These are phyloP conservation scores for Kingdonia uniflora DNA, from an alignment of 164 flowering plant species.

Conservation along the genomic window DNA sequence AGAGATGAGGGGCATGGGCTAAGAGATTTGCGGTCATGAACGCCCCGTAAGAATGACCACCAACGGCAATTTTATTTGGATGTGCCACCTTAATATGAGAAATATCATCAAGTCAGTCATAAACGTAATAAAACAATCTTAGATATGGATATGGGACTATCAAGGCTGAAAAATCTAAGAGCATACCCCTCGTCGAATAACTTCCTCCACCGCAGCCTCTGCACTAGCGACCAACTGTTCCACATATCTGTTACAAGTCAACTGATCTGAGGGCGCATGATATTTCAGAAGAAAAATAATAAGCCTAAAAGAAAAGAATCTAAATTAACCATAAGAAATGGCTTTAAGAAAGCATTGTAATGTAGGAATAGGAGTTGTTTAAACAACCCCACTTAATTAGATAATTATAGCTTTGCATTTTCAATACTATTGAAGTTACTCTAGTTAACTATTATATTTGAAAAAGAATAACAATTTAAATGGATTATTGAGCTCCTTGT, in stretches of 20 bases:
- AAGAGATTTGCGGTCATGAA: slow-evolving; percentile 97
- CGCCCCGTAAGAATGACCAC: slow-evolving; percentile 99
- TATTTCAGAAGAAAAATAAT: too few species aligned
- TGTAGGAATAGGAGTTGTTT: too few species aligned
- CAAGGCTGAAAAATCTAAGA: background rate
- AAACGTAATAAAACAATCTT: background rate
- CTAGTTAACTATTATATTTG: too few species aligned
- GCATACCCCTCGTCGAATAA: slow-evolving; percentile 77
- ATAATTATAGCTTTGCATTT: too few species aligned
- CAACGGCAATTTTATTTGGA: slow-evolving; percentile 91
- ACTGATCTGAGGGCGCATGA: too few species aligned
- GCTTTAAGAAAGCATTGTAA: too few species aligned
- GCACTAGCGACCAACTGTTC: slow-evolving; percentile 95
- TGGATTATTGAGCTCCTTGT: too few species aligned
- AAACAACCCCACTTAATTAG: too few species aligned
- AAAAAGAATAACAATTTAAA: too few species aligned
- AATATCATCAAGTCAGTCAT: slow-evolving; percentile 5
- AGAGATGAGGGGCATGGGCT: slow-evolving; percentile 98
- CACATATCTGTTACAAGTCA: slow-evolving; percentile 48
- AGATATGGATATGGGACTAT: background rate
- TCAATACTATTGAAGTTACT: too few species aligned
- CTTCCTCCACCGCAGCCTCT: slow-evolving; percentile 99
- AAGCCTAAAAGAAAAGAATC: too few species aligned
- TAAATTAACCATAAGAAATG: too few species aligned
- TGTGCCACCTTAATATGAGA: slow-evolving; percentile 66